phyloP scores from a whole-genome alignment of 345 rosid genomes.

The Mangifera indica region DNA sequence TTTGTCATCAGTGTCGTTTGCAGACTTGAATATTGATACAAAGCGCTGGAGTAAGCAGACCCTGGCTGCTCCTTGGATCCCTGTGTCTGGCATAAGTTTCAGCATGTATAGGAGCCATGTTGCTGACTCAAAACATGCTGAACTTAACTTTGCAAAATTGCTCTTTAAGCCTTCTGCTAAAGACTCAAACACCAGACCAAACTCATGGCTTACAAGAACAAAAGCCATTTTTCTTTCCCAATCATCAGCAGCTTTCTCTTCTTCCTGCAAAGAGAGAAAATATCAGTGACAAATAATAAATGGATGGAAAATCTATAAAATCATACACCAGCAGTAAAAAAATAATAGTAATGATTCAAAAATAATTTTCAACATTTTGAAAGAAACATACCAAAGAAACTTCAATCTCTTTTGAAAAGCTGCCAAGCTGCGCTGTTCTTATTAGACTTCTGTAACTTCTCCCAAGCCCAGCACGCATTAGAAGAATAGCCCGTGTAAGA shows the following conservation, averaged over 20 bases:
- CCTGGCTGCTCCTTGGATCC: slow-evolving; percentile 61
- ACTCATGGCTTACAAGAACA: slow-evolving; percentile 60
- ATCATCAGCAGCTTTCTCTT: slow-evolving; percentile 58
- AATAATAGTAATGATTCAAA: neutral
- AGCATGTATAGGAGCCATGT: slow-evolving; percentile 66
- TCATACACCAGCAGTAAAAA: neutral
- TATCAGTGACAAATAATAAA: neutral
- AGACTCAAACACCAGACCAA: slow-evolving; percentile 65
- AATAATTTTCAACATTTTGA: neutral
- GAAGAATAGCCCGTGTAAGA: slow-evolving; percentile 48
- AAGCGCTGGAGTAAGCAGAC: slow-evolving; percentile 61
- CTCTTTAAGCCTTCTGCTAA: slow-evolving; percentile 63
- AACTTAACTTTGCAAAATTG: slow-evolving; percentile 35
- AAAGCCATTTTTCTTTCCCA: slow-evolving; percentile 67
- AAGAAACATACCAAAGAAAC: slow-evolving; percentile 45
- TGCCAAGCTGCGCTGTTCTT: slow-evolving; percentile 38
- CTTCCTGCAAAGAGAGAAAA: slow-evolving; percentile 29
- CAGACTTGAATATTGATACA: slow-evolving; percentile 45
- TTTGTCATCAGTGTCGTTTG: slow-evolving; percentile 51
- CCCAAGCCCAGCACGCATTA: slow-evolving; percentile 54
- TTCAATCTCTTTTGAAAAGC: slow-evolving; percentile 35
- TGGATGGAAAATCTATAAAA: neutral
- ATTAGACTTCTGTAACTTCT: slow-evolving; percentile 44
- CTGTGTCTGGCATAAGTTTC: slow-evolving; percentile 55
- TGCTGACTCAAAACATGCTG: slow-evolving; percentile 56